Evolutionary conservation across 2,329 filamentous ascomycete genomes (phyloP).

Genomic region (Xylariaceae sp.): DNA sequence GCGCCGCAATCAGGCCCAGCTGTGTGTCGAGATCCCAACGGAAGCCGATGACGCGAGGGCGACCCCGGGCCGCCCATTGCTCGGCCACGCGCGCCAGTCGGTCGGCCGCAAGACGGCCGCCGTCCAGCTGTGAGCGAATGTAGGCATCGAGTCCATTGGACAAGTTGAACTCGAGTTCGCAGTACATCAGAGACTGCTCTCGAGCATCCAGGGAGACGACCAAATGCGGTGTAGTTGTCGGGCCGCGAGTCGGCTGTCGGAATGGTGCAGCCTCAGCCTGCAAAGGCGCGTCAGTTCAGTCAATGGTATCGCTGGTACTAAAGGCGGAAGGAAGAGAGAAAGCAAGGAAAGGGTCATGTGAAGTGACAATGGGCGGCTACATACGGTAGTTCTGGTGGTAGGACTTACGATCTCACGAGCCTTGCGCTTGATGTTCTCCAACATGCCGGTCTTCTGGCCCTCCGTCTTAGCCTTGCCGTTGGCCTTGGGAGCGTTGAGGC

Average conservation of each 20-base stretch:
- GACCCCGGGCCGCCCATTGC: slow-evolving; percentile 43
- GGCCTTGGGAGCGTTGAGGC: background rate
- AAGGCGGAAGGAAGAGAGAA: background rate
- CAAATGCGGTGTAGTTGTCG: slow-evolving; percentile 6
- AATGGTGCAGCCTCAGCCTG: slow-evolving; percentile 9
- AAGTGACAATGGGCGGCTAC: slow-evolving; percentile 4
- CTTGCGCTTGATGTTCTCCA: slow-evolving; percentile 32
- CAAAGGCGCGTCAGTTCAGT: background rate
- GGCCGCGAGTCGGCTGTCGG: slow-evolving; percentile 4
- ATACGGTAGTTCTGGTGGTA: too few relatives aligned
- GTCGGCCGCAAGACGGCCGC: slow-evolving; percentile 44
- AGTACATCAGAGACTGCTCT: slow-evolving; percentile 52
- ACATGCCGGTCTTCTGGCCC: slow-evolving; percentile 15
- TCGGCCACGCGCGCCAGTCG: slow-evolving; percentile 46
- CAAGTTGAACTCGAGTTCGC: slow-evolving; percentile 51
- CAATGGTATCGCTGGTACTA: too few relatives aligned
- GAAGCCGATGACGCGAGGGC: slow-evolving; percentile 48
- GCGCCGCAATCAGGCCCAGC: slow-evolving; percentile 44
- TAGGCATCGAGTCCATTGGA: slow-evolving; percentile 43
- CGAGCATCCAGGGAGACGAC: slow-evolving; percentile 45
- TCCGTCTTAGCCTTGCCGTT: slow-evolving; percentile 12
- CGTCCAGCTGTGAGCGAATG: slow-evolving; percentile 44
- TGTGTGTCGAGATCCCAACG: slow-evolving; percentile 55
- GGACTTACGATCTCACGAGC: slow-evolving; percentile 45
- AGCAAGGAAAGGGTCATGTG: background rate